Conservation (phyloP, 2,329 filamentous ascomycete species). For the Orbilia brochopaga region DNA sequence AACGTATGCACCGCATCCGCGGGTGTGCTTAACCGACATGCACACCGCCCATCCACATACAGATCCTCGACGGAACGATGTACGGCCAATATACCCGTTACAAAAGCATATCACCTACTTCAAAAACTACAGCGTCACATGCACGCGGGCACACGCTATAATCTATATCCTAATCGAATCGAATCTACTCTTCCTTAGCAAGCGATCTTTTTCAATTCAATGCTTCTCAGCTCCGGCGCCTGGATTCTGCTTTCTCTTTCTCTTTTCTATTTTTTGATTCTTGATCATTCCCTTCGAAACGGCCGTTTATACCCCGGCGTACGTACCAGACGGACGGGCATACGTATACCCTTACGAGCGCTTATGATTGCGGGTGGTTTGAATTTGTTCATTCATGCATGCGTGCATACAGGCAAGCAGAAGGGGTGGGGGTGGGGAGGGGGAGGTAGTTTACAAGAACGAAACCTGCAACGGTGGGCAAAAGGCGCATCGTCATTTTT, state of each 20-base stretch:
- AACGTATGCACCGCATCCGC: conserved; percentile 15
- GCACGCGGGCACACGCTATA: no score
- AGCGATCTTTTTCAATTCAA: conserved; percentile 9
- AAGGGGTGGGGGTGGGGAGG: no score
- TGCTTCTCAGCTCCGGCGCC: conserved; percentile 8
- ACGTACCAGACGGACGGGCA: not conserved
- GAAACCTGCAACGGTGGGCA: no score
- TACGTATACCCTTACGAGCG: conserved; percentile 22
- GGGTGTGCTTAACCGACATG: conserved; percentile 16
- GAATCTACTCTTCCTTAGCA: not conserved
- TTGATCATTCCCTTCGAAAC: conserved; percentile 5
- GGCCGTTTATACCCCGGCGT: conserved; percentile 24
- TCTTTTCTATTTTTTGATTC: not conserved
- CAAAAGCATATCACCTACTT: no score
- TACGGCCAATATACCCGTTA: not conserved
- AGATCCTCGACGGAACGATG: no score
- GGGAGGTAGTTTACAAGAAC: no score
- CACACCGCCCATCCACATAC: not conserved
- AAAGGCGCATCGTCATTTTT: no score
- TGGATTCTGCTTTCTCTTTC: conserved; percentile 8
- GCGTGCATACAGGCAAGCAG: conserved; percentile 1
- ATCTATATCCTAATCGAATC: not conserved
- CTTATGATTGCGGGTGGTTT: conserved; percentile 8
- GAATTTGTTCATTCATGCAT: not conserved
- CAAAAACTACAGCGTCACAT: no score